Base-by-base conservation (phyloP, 495 filamentous ascomycete species). In the Xylaria sp. region DNA sequence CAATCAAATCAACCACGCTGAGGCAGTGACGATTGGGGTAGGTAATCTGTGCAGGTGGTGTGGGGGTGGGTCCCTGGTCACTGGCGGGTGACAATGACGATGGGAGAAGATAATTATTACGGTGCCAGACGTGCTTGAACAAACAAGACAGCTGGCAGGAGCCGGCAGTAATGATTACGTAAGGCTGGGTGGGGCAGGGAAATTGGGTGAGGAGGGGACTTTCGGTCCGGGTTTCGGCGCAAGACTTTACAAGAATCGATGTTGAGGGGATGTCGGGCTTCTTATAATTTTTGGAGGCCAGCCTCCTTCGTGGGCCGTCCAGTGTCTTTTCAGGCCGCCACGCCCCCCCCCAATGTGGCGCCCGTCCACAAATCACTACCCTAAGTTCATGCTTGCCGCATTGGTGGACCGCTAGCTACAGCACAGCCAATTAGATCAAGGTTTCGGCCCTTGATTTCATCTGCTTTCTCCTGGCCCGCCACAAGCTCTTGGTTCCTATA, bases 151-250 rank as follows among this genome's bases (percentile, higher is more conserved):
- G 69, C 75, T 76, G 77, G 46, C 55, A 21, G 31, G 43, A n/a
- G 70, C 70, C 59, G 55, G 44, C 77, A 77, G 75, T 76, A 75
- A 75, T 48, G 71, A 52, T 70, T 72, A 76, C 61, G 75, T 75
- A 80, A 79, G 79, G 77, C 74, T 77, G 69, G 67, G 58, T 71
- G 71, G 67, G 70, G 76, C 71, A 71, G 70, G 69, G 79, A 78
- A 79, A 76, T 77, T 78, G 75, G 76, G 74, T 61, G 68, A 71
- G 71, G 74, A 79, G 78, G 82, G 76, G 79, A 80, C 81, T 72
- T 75, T 78, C 83, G 82, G 82, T 84, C 82, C 81, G 82, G 79
- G 79, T 79, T 82, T 85, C 82, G 83, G 77, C 80, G 79, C 80
- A 77, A 79, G 78, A 80, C 71, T 76, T 79, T 77, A 76, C 80